Base-by-base conservation (phyloP, 768 basidiomycete genomes). In the Rubroboletus pulcherrimus region DNA sequence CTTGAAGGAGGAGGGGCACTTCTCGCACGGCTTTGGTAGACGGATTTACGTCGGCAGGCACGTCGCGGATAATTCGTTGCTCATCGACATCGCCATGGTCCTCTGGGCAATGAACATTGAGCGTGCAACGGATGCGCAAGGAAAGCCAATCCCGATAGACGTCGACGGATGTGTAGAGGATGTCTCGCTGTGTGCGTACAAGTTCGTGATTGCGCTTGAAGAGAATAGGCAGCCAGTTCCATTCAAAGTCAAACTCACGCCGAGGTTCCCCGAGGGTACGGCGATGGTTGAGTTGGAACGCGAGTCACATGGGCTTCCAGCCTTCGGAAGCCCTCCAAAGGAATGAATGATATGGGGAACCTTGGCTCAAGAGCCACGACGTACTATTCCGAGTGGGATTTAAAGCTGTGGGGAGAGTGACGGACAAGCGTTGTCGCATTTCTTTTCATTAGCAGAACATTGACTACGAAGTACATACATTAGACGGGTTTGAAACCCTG, bases 51-150 rank as follows among this genome's bases (percentile, higher is more conserved):
- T 67, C 17, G 75, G 75, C 15, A 57, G 63, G 24, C 63, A 71
- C 51, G 55, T 74, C 19, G 74, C 74, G 1, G 70, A 72, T 47
- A 59, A 69, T 14, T 65, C 68, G 15, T 42, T 75, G 33, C 74
- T 73, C 53, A 71, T 74, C 34, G 58, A 63, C 31, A 65, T 72
- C 21, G 21, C 21, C 21, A 21, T 21, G 21, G 21, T 21, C 21
- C 21, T 21, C 21, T 21, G 21, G 21, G 21, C 21, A 2, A 21
- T 21, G 21, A 21, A 21, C 21, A 21, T 21, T 21, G 21, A 21
- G 21, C 21, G 59, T 2, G 46, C 52, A 10, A 48, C 35, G 45
- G 52, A 57, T 14, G 52, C 34, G 4, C 34, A 21, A 6, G 56
- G 52, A 11, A 54, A 43, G 29, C 46, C 45, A 7, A 5, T 48